Conservation (phyloP, 495 filamentous ascomycete species). For the Trichocladium antarcticum region DNA sequence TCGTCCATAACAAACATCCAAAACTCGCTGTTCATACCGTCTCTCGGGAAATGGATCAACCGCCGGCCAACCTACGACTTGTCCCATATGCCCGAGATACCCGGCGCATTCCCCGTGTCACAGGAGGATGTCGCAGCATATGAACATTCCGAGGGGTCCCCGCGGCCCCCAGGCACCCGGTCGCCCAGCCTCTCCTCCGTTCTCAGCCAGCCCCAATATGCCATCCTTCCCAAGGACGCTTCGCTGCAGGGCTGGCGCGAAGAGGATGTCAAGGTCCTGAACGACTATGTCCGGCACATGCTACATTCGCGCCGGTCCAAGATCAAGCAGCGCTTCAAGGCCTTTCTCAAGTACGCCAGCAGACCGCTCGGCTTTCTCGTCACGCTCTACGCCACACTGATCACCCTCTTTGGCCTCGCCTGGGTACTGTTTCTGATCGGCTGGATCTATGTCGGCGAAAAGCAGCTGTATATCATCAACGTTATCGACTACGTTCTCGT, state of each 20-base stretch:
- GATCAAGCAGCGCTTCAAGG: slow-evolving; percentile 63
- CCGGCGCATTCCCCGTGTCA: slow-evolving; percentile 19
- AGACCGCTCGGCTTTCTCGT: slow-evolving; percentile 65
- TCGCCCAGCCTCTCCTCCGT: slow-evolving; percentile 35
- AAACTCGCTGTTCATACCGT: slow-evolving; percentile 65
- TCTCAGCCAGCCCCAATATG: slow-evolving; percentile 40
- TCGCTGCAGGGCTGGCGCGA: slow-evolving; percentile 56
- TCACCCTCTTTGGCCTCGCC: slow-evolving; percentile 68
- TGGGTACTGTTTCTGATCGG: slow-evolving; percentile 82
- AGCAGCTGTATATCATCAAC: slow-evolving; percentile 58
- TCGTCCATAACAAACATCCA: slow-evolving; percentile 70
- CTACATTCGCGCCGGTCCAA: slow-evolving; percentile 64
- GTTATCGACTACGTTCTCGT: slow-evolving; percentile 69
- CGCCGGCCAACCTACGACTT: slow-evolving; percentile 62
- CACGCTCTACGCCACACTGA: slow-evolving; percentile 66
- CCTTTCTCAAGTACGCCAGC: slow-evolving; percentile 62
- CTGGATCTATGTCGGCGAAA: slow-evolving; percentile 71
- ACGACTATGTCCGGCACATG: slow-evolving; percentile 75
- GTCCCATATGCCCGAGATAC: slow-evolving; percentile 32
- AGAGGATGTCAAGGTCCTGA: slow-evolving; percentile 58
- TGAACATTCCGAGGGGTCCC: slow-evolving; percentile 4
- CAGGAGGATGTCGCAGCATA: slow-evolving; percentile 9
- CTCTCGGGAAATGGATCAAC: slow-evolving; percentile 56
- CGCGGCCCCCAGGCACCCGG: slow-evolving; percentile 4
- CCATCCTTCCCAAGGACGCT: slow-evolving; percentile 52